Percentiles rank a stretch among this genome's conserved stretches.
These are phyloP conservation scores for Eimeria maxima DNA, from an alignment of 169 alveolate species.

Conservation along the genomic window DNA sequence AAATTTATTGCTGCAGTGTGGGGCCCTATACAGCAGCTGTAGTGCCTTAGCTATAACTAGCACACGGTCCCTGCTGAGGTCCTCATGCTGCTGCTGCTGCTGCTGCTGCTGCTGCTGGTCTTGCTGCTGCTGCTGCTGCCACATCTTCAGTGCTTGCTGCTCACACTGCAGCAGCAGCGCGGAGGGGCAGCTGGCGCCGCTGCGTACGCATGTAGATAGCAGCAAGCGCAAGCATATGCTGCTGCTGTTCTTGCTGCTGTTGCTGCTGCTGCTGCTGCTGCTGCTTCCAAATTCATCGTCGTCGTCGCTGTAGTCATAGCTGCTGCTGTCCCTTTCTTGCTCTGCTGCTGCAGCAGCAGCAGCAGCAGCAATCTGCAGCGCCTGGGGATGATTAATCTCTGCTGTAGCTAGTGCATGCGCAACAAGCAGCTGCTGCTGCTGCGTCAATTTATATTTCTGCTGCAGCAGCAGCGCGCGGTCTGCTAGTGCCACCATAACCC, in stretches of 20 bases:
- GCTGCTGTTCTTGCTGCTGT: too few relatives aligned
- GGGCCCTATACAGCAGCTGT: conserved; percentile 46
- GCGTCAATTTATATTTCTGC: conserved; percentile 9
- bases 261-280: conserved; percentile 40
- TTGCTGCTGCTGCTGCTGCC: too few relatives aligned
- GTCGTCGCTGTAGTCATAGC: neutral
- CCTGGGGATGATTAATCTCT: neutral
- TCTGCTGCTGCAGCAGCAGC: conserved; percentile 39
- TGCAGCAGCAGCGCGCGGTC: conserved; percentile 37
- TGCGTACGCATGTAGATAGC: conserved; percentile 28
- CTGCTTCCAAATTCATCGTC: neutral
- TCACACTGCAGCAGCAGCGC: conserved; percentile 34
- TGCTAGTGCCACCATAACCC: conserved; percentile 16
- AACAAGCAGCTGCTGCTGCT: conserved; percentile 52
- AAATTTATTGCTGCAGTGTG: conserved; percentile 32
- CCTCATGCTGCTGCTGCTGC: neutral
- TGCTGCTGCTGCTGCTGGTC: too few relatives aligned
- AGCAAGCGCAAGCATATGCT: conserved; percentile 40
- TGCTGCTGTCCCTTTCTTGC: neutral
- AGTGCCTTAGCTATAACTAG: conserved; percentile 41
- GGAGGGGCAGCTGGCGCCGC: neutral
- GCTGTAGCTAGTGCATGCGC: conserved; percentile 34
- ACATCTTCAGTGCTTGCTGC: conserved; percentile 2
- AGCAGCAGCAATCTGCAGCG: conserved; percentile 45
- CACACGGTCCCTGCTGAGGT: neutral